Conservation (phyloP, 345 rosid species). For the Brassica rapa region DNA sequence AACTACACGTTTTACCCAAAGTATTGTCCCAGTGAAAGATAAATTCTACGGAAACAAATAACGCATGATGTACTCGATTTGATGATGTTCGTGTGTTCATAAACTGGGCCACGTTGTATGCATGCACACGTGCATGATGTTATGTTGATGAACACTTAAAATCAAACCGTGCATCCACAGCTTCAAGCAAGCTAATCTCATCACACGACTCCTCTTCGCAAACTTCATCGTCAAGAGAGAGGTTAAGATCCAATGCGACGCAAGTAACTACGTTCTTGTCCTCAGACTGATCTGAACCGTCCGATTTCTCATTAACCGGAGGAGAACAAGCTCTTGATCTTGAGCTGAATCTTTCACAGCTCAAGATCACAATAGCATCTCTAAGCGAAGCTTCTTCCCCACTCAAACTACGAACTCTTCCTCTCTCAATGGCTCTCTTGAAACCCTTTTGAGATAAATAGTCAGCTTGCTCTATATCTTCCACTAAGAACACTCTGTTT, state of each 20-base stretch:
- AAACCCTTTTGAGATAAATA: slow-evolving; percentile 61
- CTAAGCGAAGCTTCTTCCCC: slow-evolving; percentile 57
- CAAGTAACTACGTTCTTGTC: slow-evolving; percentile 44
- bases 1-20: slow-evolving; percentile 34
- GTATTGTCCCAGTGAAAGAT: slow-evolving; percentile 30
- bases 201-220: slow-evolving; percentile 49
- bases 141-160: slow-evolving; percentile 46
- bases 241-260: slow-evolving; percentile 71
- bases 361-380: slow-evolving; percentile 78
- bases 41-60: slow-evolving; percentile 6
- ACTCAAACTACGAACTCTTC: slow-evolving; percentile 45
- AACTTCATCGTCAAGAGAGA: slow-evolving; percentile 56
- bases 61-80: slow-evolving; percentile 14
- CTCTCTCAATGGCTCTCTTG: slow-evolving; percentile 73
- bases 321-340: slow-evolving; percentile 79
- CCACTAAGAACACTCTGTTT: slow-evolving; percentile 71
- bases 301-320: slow-evolving; percentile 42
- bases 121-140: slow-evolving; percentile 23
- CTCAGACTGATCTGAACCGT: slow-evolving; percentile 38
- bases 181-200: slow-evolving; percentile 72
- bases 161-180: slow-evolving; percentile 60
- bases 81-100: slow-evolving; percentile 23
- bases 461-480: slow-evolving; percentile 79
- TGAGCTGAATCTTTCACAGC: slow-evolving; percentile 70
- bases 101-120: slow-evolving; percentile 12